Conservation (phyloP, 1,284 basidiomycete genomes). For the Ganoderma leucocontextum region DNA sequence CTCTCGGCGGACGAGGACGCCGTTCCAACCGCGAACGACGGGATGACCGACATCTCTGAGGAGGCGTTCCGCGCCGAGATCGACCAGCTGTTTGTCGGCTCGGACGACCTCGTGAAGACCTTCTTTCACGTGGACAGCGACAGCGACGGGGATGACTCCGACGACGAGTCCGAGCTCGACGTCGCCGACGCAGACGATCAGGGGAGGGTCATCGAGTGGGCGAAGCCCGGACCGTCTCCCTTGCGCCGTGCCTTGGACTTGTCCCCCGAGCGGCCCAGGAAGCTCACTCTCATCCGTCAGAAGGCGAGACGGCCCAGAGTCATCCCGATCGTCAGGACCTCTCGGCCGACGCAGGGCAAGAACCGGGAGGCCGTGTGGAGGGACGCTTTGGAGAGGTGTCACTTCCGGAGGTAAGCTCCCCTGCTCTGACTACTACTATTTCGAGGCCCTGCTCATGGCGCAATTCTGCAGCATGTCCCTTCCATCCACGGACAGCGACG, state of each 20-base stretch:
- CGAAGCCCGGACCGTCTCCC: conserved; percentile 9
- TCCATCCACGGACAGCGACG: not conserved
- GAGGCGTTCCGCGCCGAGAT: conserved; percentile 9
- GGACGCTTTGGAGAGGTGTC: not conserved
- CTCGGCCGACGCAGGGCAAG: not conserved
- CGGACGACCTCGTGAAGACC: not conserved
- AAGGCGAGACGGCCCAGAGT: not conserved
- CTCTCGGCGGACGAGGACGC: not conserved
- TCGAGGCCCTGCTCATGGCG: not conserved
- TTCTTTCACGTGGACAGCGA: not conserved
- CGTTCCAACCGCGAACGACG: not conserved
- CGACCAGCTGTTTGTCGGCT: not conserved
- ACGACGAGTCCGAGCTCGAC: conserved; percentile 1
- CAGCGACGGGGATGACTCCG: not conserved
- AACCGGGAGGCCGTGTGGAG: not conserved
- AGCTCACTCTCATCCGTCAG: not conserved
- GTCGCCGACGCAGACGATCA: not conserved
- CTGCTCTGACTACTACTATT: not conserved
- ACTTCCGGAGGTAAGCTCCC: not conserved
- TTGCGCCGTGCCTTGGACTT: not conserved
- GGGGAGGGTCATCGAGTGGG: not conserved
- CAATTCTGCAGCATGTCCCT: not conserved
- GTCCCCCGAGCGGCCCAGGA: not conserved
- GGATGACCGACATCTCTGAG: conserved; percentile 5
- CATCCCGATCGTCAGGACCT: not conserved